Percentiles rank a stretch among this genome's conserved stretches.
These are phyloP conservation scores for Magnaporthales sp. DNA, from an alignment of 2,329 filamentous ascomycete species.

Conservation along the genomic window DNA sequence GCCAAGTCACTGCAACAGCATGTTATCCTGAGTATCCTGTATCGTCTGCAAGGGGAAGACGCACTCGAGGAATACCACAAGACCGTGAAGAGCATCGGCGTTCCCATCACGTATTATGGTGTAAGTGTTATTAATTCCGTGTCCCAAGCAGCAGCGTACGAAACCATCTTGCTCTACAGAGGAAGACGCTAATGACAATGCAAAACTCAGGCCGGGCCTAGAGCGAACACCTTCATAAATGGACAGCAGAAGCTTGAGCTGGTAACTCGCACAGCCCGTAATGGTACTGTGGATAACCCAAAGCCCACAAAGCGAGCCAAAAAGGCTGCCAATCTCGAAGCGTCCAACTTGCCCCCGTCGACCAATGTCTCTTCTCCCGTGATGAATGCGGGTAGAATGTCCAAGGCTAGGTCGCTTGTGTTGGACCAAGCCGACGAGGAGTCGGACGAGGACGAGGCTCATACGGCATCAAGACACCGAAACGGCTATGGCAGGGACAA, in stretches of 20 bases:
- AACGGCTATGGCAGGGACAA: constrained; percentile 36
- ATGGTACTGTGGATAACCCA: constrained; percentile 11
- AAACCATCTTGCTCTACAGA: neutral
- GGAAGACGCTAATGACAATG: neutral
- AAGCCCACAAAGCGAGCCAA: constrained; percentile 25
- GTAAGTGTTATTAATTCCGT: constrained; percentile 34
- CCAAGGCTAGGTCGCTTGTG: constrained; percentile 20
- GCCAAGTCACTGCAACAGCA: constrained; percentile 63
- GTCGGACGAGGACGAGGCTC: constrained; percentile 25
- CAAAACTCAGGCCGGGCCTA: constrained; percentile 28
- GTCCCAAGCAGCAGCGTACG: neutral
- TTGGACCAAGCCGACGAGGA: constrained; percentile 27
- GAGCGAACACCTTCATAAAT: constrained; percentile 32
- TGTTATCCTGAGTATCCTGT: constrained; percentile 78
- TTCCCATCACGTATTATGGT: constrained; percentile 66
- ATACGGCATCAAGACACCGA: constrained; percentile 20
- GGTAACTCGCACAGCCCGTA: constrained; percentile 24
- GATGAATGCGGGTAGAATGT: constrained; percentile 25
- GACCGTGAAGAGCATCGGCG: constrained; percentile 50
- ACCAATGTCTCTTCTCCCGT: constrained; percentile 47
- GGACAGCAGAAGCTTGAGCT: constrained; percentile 34
- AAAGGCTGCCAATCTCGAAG: constrained; percentile 10
- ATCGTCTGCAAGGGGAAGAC: constrained; percentile 63
- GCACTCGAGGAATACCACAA: constrained; percentile 64
- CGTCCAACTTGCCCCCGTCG: constrained; percentile 20